These are phyloP conservation scores for Xylaria scruposa DNA, from an alignment of 495 filamentous ascomycete genomes.

Conservation along the genomic window DNA sequence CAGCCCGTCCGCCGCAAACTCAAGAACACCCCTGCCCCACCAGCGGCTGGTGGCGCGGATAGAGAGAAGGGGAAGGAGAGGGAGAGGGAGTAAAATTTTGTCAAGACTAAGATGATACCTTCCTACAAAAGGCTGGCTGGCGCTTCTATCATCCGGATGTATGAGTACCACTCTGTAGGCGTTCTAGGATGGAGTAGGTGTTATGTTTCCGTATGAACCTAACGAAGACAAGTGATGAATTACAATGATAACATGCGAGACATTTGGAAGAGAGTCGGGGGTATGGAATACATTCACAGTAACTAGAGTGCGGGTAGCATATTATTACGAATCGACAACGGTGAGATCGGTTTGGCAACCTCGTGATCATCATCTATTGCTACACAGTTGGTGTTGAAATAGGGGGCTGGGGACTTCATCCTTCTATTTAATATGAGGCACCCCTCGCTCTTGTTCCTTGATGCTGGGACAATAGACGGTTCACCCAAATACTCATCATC, in stretches of 20 bases:
- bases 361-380: not conserved
- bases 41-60: constrained; percentile 13
- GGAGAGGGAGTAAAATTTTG: constrained; percentile 12
- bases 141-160: not conserved
- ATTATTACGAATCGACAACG: not conserved
- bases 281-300: not conserved
- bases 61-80: constrained; percentile 28
- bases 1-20: constrained; percentile 69
- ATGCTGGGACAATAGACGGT: no score
- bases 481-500: no score
- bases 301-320: constrained; percentile 10
- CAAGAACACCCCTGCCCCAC: constrained; percentile 37
- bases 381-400: not conserved
- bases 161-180: not conserved
- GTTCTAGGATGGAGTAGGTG: constrained; percentile 2
- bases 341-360: not conserved
- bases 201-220: not conserved
- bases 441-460: no score
- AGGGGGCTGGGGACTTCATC: no score
- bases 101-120: not conserved
- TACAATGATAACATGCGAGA: not conserved
- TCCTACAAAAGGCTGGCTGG: not conserved
- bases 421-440: no score
- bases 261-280: not conserved
- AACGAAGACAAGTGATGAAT: constrained; percentile 12